Percentiles rank a stretch among this genome's conserved stretches.
These are phyloP conservation scores for Carex pumila DNA, from an alignment of 176 grass and related monocot genomes.

Conservation along the genomic window DNA sequence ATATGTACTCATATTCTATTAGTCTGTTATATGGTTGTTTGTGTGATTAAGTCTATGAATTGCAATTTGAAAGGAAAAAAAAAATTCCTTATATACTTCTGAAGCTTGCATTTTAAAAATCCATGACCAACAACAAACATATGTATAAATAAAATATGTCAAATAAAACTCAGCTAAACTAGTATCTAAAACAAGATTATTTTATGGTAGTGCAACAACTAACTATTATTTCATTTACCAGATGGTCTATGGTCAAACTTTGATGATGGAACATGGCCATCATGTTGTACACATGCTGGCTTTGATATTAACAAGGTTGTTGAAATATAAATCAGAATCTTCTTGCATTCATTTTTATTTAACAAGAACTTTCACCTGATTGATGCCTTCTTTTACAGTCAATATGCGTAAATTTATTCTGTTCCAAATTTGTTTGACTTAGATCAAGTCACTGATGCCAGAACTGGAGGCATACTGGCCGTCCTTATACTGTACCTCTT, in stretches of 20 bases:
- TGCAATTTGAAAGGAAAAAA: not conserved
- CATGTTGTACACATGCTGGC: slow-evolving; percentile 52
- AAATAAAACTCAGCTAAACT: not conserved
- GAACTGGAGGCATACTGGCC: slow-evolving; percentile 83
- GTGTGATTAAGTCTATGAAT: not conserved
- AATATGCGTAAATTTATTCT: not conserved
- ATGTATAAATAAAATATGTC: not conserved
- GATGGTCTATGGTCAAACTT: slow-evolving; percentile 87
- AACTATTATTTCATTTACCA: slow-evolving; percentile 21
- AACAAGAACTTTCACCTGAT: not conserved
- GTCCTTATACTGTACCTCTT: slow-evolving; percentile 59
- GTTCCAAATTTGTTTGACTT: not conserved
- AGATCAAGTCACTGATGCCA: slow-evolving; percentile 63
- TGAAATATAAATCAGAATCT: not conserved
- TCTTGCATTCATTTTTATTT: not conserved
- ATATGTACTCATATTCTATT: not conserved
- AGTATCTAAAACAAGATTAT: not conserved
- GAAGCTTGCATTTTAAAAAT: not conserved
- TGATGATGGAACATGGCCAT: slow-evolving; percentile 64
- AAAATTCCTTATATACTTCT: not conserved
- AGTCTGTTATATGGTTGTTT: not conserved
- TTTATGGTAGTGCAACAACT: not conserved
- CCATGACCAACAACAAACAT: not conserved
- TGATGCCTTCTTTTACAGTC: not conserved
- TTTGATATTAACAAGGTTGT: slow-evolving; percentile 71